These are phyloP conservation scores for Silene conica DNA, from an alignment of 148 eudicot genomes.

Conservation along the genomic window DNA sequence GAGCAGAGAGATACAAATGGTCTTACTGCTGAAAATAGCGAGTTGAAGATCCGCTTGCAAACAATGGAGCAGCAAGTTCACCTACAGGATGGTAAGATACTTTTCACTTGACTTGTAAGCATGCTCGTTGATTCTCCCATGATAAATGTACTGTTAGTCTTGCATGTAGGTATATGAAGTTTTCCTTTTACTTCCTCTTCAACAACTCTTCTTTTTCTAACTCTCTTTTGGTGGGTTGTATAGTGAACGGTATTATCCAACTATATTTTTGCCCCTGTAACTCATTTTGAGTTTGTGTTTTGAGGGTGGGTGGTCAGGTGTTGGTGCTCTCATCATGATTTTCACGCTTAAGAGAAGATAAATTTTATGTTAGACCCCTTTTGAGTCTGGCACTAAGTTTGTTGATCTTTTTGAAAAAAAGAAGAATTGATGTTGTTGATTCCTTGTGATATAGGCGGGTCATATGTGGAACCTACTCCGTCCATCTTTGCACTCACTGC, in stretches of 20 bases:
- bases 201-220: background rate
- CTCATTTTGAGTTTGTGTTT: background rate
- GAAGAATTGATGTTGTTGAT: background rate
- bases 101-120: background rate
- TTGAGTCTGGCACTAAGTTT: background rate
- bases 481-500: background rate
- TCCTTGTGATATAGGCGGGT: background rate
- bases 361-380: background rate
- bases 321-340: background rate
- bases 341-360: background rate
- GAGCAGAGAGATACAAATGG: constrained; percentile 88
- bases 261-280: background rate
- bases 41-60: constrained; percentile 82
- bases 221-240: background rate
- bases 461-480: background rate
- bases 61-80: constrained; percentile 98
- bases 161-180: background rate
- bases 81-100: constrained; percentile 83
- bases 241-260: too few species aligned
- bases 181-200: background rate
- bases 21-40: constrained; percentile 87
- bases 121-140: background rate
- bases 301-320: background rate
- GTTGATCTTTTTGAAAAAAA: background rate
- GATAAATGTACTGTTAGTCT: background rate